Conservation (phyloP, 164 flowering plant genomes). For the Chimonanthus salicifolius region DNA sequence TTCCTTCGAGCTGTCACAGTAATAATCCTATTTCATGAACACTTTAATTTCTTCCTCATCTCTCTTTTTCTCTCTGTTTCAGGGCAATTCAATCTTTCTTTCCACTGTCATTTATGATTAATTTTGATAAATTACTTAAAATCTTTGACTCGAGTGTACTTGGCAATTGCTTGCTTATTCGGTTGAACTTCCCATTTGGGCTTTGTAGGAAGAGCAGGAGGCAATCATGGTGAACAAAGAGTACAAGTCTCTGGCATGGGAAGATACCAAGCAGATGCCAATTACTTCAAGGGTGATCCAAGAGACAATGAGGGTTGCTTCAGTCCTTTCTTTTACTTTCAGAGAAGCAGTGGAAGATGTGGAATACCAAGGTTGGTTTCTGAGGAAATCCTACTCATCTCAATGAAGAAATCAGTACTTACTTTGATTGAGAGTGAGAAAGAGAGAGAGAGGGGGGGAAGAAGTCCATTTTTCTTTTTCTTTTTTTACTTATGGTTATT, state of each 20-base stretch:
- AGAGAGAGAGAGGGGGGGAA: too few species aligned
- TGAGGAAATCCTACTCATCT: background rate
- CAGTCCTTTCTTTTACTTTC: slow-evolving; percentile 88
- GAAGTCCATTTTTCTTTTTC: background rate
- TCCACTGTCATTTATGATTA: too few species aligned
- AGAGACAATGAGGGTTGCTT: slow-evolving; percentile 89
- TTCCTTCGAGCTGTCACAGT: slow-evolving; percentile 84
- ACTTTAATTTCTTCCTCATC: too few species aligned
- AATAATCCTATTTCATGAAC: slow-evolving; percentile 9
- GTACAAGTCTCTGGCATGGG: slow-evolving; percentile 49
- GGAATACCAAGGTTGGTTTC: slow-evolving; percentile 70
- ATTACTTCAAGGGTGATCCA: slow-evolving; percentile 80
- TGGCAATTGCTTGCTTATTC: too few species aligned
- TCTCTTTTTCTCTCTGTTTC: too few species aligned
- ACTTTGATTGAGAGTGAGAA: too few species aligned
- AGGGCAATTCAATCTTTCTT: too few species aligned
- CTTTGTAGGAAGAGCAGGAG: slow-evolving; percentile 75
- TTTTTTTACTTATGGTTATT: background rate
- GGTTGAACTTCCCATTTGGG: background rate
- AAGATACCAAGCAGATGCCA: slow-evolving; percentile 85
- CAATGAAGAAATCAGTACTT: background rate
- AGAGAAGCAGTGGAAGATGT: slow-evolving; percentile 99
- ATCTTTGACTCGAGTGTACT: too few species aligned
- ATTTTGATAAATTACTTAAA: too few species aligned
- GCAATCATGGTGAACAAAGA: slow-evolving; percentile 40